Percentiles rank a stretch among this genome's conserved stretches.
These are phyloP conservation scores for Paracamarosporium sp. DNA, from an alignment of 2,329 filamentous ascomycete species.

Conservation along the genomic window DNA sequence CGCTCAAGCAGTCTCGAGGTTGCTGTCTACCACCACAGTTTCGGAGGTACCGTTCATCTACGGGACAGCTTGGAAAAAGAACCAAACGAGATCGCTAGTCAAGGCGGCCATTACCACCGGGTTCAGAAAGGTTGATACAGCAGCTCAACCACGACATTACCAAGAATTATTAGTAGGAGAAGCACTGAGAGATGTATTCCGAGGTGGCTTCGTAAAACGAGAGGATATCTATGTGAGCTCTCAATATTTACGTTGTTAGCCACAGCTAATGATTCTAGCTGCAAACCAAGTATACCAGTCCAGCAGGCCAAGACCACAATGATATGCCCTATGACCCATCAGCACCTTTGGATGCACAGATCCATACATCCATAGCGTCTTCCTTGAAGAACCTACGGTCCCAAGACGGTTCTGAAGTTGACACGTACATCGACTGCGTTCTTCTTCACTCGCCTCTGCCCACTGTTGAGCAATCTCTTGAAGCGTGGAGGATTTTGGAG, in stretches of 20 bases:
- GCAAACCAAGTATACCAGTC: slow-evolving; percentile 83
- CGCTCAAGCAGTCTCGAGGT: slow-evolving; percentile 16
- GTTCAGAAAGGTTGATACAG: slow-evolving; percentile 78
- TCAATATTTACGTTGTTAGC: background rate
- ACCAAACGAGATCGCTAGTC: slow-evolving; percentile 70
- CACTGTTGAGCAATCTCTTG: slow-evolving; percentile 60
- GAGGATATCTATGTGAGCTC: slow-evolving; percentile 67
- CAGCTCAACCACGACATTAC: slow-evolving; percentile 80
- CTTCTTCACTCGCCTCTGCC: slow-evolving; percentile 65
- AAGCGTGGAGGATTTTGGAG: slow-evolving; percentile 72
- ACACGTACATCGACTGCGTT: slow-evolving; percentile 63
- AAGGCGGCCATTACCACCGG: slow-evolving; percentile 71
- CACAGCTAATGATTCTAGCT: slow-evolving; percentile 54
- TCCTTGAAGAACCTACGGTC: slow-evolving; percentile 69
- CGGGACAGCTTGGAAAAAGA: slow-evolving; percentile 87
- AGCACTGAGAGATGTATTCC: slow-evolving; percentile 68
- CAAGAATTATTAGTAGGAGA: slow-evolving; percentile 73
- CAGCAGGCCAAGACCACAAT: slow-evolving; percentile 65
- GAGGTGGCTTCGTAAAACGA: slow-evolving; percentile 64
- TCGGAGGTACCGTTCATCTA: slow-evolving; percentile 63
- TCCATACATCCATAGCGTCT: slow-evolving; percentile 69
- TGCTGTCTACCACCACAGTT: slow-evolving; percentile 12
- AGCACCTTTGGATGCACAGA: slow-evolving; percentile 67
- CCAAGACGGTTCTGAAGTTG: slow-evolving; percentile 36
- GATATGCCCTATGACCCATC: slow-evolving; percentile 69